These are phyloP conservation scores for Elaeis guineensis DNA, from an alignment of 176 grass and related monocot species.

Conservation along the genomic window DNA sequence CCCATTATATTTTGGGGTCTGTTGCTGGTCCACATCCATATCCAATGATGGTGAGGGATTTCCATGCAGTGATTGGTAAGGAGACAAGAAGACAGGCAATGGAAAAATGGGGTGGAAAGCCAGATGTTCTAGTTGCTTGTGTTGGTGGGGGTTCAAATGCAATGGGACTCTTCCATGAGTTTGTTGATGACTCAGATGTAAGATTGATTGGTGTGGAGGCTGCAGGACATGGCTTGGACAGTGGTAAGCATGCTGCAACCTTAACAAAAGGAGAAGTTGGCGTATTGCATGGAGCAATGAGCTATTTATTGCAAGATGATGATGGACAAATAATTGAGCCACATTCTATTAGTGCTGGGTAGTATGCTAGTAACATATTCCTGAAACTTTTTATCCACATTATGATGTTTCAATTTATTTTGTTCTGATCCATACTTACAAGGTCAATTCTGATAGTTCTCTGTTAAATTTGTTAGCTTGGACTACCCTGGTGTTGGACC, in stretches of 20 bases:
- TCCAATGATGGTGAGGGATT: constrained; percentile 98
- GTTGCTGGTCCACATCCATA: constrained; percentile 91
- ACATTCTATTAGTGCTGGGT: constrained; percentile 99
- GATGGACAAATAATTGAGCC: constrained; percentile 97
- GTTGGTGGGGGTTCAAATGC: constrained; percentile 95
- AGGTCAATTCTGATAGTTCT: neutral
- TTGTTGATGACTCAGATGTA: constrained; percentile 75
- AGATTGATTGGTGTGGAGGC: constrained; percentile 91
- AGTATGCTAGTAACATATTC: constrained; percentile 5
- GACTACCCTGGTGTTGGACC: constrained; percentile 97
- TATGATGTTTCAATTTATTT: neutral
- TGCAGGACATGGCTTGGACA: constrained; percentile 78
- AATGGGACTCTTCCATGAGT: constrained; percentile 95
- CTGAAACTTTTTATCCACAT: neutral
- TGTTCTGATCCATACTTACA: no score
- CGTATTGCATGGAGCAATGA: constrained; percentile 91
- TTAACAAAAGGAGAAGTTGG: constrained; percentile 88
- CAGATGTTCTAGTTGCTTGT: constrained; percentile 89
- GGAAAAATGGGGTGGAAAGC: constrained; percentile 89
- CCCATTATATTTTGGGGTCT: constrained; percentile 91
- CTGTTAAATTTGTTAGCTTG: constrained; percentile 29
- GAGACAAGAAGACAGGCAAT: constrained; percentile 83
- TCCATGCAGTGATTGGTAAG: constrained; percentile 86
- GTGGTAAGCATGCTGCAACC: constrained; percentile 84
- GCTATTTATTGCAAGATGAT: constrained; percentile 89